Conservation (phyloP, 768 basidiomycete genomes). For the Dendrothele bispora region DNA sequence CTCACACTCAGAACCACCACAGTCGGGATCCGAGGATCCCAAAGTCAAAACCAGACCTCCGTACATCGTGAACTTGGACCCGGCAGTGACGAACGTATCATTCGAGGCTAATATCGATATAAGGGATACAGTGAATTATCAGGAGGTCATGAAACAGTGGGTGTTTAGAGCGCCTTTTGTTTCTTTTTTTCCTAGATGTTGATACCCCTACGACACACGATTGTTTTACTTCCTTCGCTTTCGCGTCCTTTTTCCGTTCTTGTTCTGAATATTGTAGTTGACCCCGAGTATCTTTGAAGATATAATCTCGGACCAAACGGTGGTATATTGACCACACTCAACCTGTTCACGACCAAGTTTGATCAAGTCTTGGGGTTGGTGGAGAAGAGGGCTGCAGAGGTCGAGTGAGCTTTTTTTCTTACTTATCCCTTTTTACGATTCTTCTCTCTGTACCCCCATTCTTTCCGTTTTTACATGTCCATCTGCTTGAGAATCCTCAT, state of each 20-base stretch:
- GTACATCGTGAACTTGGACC: slow-evolving; percentile 97
- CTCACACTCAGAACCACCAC: too few species aligned
- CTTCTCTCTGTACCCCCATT: slow-evolving; percentile 7
- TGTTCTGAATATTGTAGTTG: too few species aligned
- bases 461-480: not conserved
- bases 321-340: slow-evolving; percentile 94
- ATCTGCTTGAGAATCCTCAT: not conserved
- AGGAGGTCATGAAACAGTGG: slow-evolving; percentile 99
- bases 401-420: slow-evolving; percentile 64
- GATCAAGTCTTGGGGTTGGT: slow-evolving; percentile 92
- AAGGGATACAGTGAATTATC: slow-evolving; percentile 94
- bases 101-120: slow-evolving; percentile 99
- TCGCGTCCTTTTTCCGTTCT: too few species aligned
- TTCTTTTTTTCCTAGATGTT: not conserved
- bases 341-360: slow-evolving; percentile 98
- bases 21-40: too few species aligned
- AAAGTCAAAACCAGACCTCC: slow-evolving; percentile 66
- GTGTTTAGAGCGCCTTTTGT: slow-evolving; percentile 31
- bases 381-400: slow-evolving; percentile 84
- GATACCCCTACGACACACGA: too few species aligned
- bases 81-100: slow-evolving; percentile 87
- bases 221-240: too few species aligned
- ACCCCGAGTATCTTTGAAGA: slow-evolving; percentile 43
- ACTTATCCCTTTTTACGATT: too few species aligned
- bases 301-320: slow-evolving; percentile 99